These are phyloP conservation scores for Fusarium kyushuense DNA, from an alignment of 2,329 filamentous ascomycete species.

Conservation along the genomic window DNA sequence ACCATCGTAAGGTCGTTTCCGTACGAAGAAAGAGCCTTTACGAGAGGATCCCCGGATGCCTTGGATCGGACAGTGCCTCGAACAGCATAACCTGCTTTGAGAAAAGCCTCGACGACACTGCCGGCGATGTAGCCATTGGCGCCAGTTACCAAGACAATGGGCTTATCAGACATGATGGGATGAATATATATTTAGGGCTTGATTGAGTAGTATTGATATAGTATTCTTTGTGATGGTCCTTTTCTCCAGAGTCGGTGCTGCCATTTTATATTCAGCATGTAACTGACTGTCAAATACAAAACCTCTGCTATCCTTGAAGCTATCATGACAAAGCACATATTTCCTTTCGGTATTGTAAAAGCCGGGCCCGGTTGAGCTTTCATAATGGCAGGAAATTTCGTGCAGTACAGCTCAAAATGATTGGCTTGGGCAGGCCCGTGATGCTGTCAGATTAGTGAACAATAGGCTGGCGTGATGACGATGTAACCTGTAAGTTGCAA, in stretches of 20 bases:
- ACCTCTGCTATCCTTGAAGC: not conserved
- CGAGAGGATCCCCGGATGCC: conserved; percentile 34
- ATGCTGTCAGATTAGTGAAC: not conserved
- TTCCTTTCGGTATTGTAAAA: not conserved
- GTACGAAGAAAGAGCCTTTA: conserved; percentile 39
- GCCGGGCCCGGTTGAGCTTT: not conserved
- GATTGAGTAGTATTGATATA: not conserved
- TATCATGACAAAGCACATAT: not conserved
- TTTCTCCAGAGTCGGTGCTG: not conserved
- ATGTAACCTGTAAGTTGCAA: not conserved
- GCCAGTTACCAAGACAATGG: conserved; percentile 53
- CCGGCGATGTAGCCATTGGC: conserved; percentile 57
- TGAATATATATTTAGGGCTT: not conserved
- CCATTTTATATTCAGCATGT: not conserved
- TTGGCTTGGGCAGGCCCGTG: not conserved
- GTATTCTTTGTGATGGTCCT: not conserved
- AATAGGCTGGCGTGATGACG: not conserved
- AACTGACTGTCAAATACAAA: conserved; percentile 1
- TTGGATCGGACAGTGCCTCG: conserved; percentile 54
- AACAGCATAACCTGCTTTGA: conserved; percentile 54
- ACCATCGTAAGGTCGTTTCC: conserved; percentile 41
- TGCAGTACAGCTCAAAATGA: not conserved
- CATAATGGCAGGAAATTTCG: not conserved
- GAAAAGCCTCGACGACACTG: conserved; percentile 53
- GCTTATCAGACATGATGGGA: conserved; percentile 39